Base-by-base conservation (phyloP, 1,284 basidiomycete genomes). In the Mycena sp. region DNA sequence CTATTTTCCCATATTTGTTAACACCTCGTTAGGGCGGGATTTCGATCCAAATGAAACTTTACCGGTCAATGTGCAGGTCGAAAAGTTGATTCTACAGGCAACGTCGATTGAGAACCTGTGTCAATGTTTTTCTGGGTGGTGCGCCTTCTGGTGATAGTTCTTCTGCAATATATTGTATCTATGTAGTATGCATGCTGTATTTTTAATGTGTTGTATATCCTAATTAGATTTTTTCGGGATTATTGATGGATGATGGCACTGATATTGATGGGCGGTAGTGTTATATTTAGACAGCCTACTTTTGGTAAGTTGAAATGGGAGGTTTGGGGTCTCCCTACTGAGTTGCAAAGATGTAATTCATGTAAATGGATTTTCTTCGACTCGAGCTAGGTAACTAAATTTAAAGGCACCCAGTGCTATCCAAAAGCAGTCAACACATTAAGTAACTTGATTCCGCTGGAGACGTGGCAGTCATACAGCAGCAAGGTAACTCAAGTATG, bases 51-150 rank as follows among this genome's bases (percentile, higher is more conserved):
- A 94, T 13, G 84, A 90, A 60, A 85, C 87, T 4, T 86, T 98
- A 67, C 85, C 87, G 37, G 93, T 97, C 34, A 85, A 87, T 60
- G 88, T 87, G 22, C 96, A 98, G 81, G 96, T 97, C 25, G 95
- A 96, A 79, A 94, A 94, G 79, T 86, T 99, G 65, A 98, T 98
- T 74, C 86, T 91, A 72, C 95, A 98, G 80, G 95, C 96, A 9
- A 97, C 94, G 8, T 93, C 93, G 14, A 84, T 97, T 60, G 96
- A 98, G 82, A 97, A 98, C 80, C 88, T 98, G 3, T 97, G 96
- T 81, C 96, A 97, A 79, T 96, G 95, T 77, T 99, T 98, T 84
- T 95, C 96, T 73, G 96, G 96, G 80, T 98, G 96, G 97, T 95
- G 81, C 39, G 73, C 73, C n/a, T 74, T 74, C 39, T 74, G 73